Evolutionary conservation across 352 stramenopile genomes (phyloP), one percentile per base, ranked within the genome.

Genomic region (Hyaloperonospora brassicae): DNA sequence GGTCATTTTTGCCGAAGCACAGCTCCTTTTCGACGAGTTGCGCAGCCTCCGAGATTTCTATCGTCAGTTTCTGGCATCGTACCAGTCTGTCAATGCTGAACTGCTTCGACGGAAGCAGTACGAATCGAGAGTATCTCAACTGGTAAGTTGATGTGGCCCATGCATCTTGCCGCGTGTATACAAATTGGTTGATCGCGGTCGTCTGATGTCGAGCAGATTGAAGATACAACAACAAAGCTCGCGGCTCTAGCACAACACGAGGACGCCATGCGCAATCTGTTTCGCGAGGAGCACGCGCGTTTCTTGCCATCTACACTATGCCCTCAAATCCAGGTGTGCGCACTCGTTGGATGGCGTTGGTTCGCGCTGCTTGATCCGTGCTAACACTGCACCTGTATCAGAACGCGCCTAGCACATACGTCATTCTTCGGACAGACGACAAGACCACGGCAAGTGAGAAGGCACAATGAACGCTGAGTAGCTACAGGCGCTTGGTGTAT

Each of bases 21-120:
- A 87, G 53, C 80, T 78, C 14, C 58, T 93, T 25, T 87, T 89
- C 50, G 80, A 93, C 21, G 83, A 93, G 30, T 55, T 93, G 25
- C 64, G 54, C 17, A 93, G 74, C 46, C 71, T 93, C 42, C 71
- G 78, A 13, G 79, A 89, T 38, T 93, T 93, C 47, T 93, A 93
- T 54, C 68, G 69, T n/a, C 83, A 88, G 14, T 93, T 93, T 47
- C 25, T 85, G 14, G 59, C 51, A 10, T 87, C 83, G 7, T 90
- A 89, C 57, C 53, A 66, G 46, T 72, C 82, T 27, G 62, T 91
- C 8, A 65, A 63, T 2, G 44, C 59, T 1, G 83, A 93, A 57
- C 58, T 91, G 9, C 54, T 70, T 50, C 72, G 83, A 39, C 67
- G 83, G 27, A 68, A 63, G 38, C 53, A 64, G n/a, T 85, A 84